Evolutionary conservation across 2,329 filamentous ascomycete genomes (phyloP).

Genomic region (Thermochaetoides dissita): DNA sequence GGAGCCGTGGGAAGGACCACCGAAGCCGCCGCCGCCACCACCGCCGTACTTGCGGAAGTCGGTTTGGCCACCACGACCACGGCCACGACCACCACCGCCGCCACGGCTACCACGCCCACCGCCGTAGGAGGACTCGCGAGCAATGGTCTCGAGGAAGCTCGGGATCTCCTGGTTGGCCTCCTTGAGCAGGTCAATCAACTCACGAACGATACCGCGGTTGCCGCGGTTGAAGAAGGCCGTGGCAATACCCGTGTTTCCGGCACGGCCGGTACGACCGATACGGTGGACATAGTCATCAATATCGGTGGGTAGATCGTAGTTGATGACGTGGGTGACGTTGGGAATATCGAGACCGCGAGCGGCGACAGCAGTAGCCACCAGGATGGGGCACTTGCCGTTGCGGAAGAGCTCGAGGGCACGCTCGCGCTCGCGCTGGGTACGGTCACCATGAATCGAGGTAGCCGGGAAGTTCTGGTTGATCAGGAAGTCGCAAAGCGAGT

Average conservation of each 20-base stretch:
- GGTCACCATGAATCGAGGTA: constrained; percentile 96
- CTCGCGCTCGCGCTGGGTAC: constrained; percentile 97
- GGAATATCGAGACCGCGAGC: constrained; percentile 86
- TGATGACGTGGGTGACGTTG: constrained; percentile 93
- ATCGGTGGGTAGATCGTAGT: constrained; percentile 97
- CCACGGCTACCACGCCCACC: constrained; percentile 52
- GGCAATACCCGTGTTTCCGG: constrained; percentile 94
- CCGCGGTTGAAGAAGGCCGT: constrained; percentile 99
- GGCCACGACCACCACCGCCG: constrained; percentile 57
- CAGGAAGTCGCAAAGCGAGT: constrained; percentile 92
- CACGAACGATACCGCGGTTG: constrained; percentile 93
- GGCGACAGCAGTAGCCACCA: constrained; percentile 93
- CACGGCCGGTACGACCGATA: constrained; percentile 99
- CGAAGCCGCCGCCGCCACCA: constrained; percentile 31
- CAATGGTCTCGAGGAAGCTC: constrained; percentile 88
- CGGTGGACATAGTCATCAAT: constrained; percentile 98
- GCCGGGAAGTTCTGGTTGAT: constrained; percentile 98
- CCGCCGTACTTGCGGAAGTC: constrained; percentile 77
- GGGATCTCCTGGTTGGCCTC: constrained; percentile 97
- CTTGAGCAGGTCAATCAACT: constrained; percentile 93
- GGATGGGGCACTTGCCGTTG: constrained; percentile 83
- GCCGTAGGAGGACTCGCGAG: constrained; percentile 79
- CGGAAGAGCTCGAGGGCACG: constrained; percentile 96
- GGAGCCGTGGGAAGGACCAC: constrained; percentile 25
- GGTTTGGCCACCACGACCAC: constrained; percentile 58